A percentile compares a stretch with the other conserved stretches of the same genome.
phyloP scores from a whole-genome alignment of 192 early-diverging fungal genomes.

The Gaertneriomyces semiglobifer region DNA sequence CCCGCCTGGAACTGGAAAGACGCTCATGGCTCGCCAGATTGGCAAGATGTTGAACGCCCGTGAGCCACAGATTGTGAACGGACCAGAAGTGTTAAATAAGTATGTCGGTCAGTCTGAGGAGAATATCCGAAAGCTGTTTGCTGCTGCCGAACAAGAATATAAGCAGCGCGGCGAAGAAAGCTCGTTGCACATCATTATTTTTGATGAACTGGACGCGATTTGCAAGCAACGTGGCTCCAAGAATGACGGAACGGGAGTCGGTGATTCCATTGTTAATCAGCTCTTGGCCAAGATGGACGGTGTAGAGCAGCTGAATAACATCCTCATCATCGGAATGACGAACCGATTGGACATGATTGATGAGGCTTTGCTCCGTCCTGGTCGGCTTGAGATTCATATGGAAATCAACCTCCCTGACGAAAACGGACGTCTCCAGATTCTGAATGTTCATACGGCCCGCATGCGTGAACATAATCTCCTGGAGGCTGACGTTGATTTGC shows the following conservation, averaged over 20 bases:
- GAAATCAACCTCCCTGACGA: slow-evolving; percentile 95
- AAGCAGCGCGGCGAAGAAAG: slow-evolving; percentile 87
- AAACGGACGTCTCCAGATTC: slow-evolving; percentile 83
- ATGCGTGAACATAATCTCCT: slow-evolving; percentile 79
- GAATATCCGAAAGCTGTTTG: slow-evolving; percentile 95
- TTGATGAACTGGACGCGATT: slow-evolving; percentile 98
- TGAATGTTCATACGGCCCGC: slow-evolving; percentile 90
- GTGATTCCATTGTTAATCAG: slow-evolving; percentile 97
- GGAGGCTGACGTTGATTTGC: slow-evolving; percentile 74
- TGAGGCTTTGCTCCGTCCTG: slow-evolving; percentile 93
- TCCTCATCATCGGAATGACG: slow-evolving; percentile 98
- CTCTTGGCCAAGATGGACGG: slow-evolving; percentile 98
- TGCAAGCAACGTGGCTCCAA: slow-evolving; percentile 95
- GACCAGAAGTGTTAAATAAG: slow-evolving; percentile 93
- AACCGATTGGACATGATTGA: slow-evolving; percentile 98
- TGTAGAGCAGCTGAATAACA: slow-evolving; percentile 98
- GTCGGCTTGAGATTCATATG: slow-evolving; percentile 94
- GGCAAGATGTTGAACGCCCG: slow-evolving; percentile 96
- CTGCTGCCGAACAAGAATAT: slow-evolving; percentile 91
- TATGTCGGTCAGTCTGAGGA: slow-evolving; percentile 96
- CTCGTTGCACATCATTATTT: slow-evolving; percentile 94
- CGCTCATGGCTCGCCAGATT: slow-evolving; percentile 96
- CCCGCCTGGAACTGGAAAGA: slow-evolving; percentile 97
- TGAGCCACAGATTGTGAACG: slow-evolving; percentile 94
- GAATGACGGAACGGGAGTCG: slow-evolving; percentile 90